A percentile compares a stretch with the other conserved stretches of the same genome.
Evolutionary conservation across 2,329 filamentous ascomycete species (phyloP).

Genomic region (Colletotrichum phormii): DNA sequence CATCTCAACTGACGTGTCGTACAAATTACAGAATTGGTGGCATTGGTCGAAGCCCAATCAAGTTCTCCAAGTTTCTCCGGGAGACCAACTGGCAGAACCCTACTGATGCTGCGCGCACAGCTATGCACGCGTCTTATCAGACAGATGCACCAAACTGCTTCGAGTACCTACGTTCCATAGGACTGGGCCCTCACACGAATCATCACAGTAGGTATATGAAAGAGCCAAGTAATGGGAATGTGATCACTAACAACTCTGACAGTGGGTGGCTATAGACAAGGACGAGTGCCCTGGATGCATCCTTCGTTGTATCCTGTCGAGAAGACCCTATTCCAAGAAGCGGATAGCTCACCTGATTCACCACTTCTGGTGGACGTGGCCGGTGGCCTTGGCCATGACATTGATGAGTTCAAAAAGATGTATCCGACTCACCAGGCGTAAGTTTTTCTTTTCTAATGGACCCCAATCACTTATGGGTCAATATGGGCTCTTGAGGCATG

Average conservation of each 20-base stretch:
- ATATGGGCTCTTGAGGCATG: too few relatives aligned
- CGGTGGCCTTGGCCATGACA: slow-evolving; percentile 49
- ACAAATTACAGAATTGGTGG: neutral
- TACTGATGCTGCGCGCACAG: slow-evolving; percentile 43
- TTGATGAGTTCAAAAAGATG: slow-evolving; percentile 47
- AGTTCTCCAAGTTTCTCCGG: slow-evolving; percentile 46
- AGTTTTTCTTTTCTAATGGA: too few relatives aligned
- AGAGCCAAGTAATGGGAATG: neutral
- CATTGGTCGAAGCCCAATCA: slow-evolving; percentile 39
- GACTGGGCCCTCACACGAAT: neutral
- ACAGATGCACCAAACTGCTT: slow-evolving; percentile 51
- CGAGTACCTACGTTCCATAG: slow-evolving; percentile 44
- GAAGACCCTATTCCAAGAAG: slow-evolving; percentile 44
- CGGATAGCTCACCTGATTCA: slow-evolving; percentile 39
- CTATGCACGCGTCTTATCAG: slow-evolving; percentile 47
- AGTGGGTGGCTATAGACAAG: slow-evolving; percentile 50
- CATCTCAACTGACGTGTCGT: neutral
- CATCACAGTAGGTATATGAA: neutral
- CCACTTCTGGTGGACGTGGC: slow-evolving; percentile 50
- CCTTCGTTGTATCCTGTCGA: slow-evolving; percentile 46
- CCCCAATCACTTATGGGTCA: too few relatives aligned
- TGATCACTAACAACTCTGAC: slow-evolving; percentile 49
- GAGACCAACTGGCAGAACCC: slow-evolving; percentile 45
- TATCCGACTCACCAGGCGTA: slow-evolving; percentile 43
- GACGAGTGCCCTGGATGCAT: slow-evolving; percentile 49